Conservation (phyloP, 2,329 filamentous ascomycete genomes). For the Raffaelea ambrosiae region DNA sequence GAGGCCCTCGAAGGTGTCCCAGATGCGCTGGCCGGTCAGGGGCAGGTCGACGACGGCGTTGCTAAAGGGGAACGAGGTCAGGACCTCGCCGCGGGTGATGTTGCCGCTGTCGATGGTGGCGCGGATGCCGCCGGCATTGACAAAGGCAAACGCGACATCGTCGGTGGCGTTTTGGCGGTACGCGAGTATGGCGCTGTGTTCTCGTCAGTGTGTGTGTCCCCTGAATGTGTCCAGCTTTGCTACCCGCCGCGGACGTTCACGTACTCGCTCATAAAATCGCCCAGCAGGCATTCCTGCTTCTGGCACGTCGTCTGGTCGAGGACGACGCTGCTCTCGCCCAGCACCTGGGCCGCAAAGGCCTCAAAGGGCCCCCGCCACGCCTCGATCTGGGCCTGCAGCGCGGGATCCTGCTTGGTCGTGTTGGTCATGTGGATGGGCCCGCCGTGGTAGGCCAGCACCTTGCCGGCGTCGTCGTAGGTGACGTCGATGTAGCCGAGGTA, state of each 20-base stretch:
- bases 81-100: constrained; percentile 54
- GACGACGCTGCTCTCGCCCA: constrained; percentile 44
- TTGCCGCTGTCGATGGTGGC: constrained; percentile 52
- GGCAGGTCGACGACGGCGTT: constrained; percentile 54
- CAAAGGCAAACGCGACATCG: constrained; percentile 45
- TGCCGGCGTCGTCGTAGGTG: constrained; percentile 51
- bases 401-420: constrained; percentile 44
- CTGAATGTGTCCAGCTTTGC: neutral
- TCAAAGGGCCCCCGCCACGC: constrained; percentile 55
- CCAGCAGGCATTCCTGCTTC: constrained; percentile 47
- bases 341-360: constrained; percentile 45
- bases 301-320: constrained; percentile 54
- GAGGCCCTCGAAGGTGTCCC: constrained; percentile 50
- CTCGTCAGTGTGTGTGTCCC: neutral
- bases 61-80: constrained; percentile 58
- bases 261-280: constrained; percentile 44
- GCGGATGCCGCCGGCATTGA: constrained; percentile 57
- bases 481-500: constrained; percentile 61
- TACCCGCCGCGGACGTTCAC: constrained; percentile 12
- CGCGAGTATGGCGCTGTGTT: constrained; percentile 47
- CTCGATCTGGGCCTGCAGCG: constrained; percentile 48
- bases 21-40: constrained; percentile 44
- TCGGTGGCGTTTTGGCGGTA: constrained; percentile 45
- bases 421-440: constrained; percentile 58
- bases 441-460: constrained; percentile 53